phyloP scores from a whole-genome alignment of 2,329 filamentous ascomycete genomes.

The Botrytis fabae region DNA sequence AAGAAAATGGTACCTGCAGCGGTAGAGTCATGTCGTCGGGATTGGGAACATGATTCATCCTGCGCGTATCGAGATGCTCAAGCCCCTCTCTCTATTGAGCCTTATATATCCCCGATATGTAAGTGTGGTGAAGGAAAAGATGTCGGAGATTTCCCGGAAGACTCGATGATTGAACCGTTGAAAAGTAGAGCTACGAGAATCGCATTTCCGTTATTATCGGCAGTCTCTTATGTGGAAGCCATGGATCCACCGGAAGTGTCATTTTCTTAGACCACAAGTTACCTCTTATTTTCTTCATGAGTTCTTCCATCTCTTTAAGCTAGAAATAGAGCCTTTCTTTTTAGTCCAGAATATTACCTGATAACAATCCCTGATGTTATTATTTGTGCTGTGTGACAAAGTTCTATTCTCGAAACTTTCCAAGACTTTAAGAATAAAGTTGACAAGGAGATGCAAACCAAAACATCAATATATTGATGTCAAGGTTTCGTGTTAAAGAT shows the following conservation, averaged over 20 bases:
- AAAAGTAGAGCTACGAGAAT: not conserved
- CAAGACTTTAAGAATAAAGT: not conserved
- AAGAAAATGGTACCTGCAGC: slow-evolving; percentile 2
- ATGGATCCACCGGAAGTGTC: not conserved
- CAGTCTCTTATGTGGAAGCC: not conserved
- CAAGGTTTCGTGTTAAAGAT: not conserved
- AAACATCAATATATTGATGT: not conserved
- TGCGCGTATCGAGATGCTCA: not conserved
- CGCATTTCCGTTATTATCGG: slow-evolving; percentile 7
- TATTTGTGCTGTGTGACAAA: not conserved
- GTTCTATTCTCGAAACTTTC: not conserved
- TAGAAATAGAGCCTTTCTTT: not conserved
- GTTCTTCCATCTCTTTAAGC: not conserved
- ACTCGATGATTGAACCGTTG: not conserved
- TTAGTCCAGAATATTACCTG: not conserved
- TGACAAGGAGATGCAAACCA: not conserved
- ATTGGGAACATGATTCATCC: not conserved
- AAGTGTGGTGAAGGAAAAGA: slow-evolving; percentile 7
- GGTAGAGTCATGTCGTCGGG: slow-evolving; percentile 4
- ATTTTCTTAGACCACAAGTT: not conserved
- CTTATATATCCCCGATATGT: not conserved
- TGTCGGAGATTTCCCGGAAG: not conserved
- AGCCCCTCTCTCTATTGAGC: not conserved
- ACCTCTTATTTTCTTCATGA: not conserved
- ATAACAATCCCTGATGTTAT: not conserved